phyloP scores from a whole-genome alignment of 192 early-diverging fungal genomes.

The Polychytrium aggregatum region DNA sequence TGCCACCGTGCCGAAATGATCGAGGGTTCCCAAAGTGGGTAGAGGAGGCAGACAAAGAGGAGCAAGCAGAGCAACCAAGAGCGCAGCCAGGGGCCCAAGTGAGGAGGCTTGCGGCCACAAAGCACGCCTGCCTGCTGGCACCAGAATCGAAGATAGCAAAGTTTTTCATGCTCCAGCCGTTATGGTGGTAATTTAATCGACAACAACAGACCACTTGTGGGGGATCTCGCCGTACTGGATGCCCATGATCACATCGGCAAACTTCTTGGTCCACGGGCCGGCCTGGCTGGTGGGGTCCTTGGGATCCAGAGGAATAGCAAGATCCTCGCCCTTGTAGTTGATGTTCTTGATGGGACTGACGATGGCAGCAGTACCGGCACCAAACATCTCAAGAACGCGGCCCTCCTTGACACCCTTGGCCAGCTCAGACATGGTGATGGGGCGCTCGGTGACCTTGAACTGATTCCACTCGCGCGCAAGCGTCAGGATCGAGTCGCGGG shows the following conservation, averaged over 20 bases:
- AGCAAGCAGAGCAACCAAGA: no score
- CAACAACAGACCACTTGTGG: conserved; percentile 79
- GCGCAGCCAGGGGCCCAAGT: no score
- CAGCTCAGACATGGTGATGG: conserved; percentile 71
- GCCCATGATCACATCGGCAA: conserved; percentile 77
- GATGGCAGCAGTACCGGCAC: conserved; percentile 91
- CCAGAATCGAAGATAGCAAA: no score
- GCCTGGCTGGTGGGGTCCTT: conserved; percentile 63
- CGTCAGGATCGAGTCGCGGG: conserved; percentile 79
- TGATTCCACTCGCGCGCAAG: conserved; percentile 73
- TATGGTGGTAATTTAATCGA: no score
- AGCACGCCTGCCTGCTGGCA: no score
- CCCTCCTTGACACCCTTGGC: conserved; percentile 62
- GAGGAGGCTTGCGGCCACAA: no score
- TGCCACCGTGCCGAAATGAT: no score
- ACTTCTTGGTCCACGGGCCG: conserved; percentile 68
- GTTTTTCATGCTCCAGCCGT: no score
- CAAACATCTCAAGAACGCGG: conserved; percentile 85
- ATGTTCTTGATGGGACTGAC: conserved; percentile 86
- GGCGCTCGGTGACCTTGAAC: conserved; percentile 76
- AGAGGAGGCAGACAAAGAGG: no score
- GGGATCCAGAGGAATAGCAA: conserved; percentile 80
- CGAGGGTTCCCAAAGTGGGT: no score
- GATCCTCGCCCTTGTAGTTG: conserved; percentile 63
- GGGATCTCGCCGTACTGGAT: conserved; percentile 89